Percentiles rank a stretch among this genome's conserved stretches.
phyloP scores from a whole-genome alignment of 1,284 basidiomycete genomes.

The Cutaneotrichosporon mucoides region DNA sequence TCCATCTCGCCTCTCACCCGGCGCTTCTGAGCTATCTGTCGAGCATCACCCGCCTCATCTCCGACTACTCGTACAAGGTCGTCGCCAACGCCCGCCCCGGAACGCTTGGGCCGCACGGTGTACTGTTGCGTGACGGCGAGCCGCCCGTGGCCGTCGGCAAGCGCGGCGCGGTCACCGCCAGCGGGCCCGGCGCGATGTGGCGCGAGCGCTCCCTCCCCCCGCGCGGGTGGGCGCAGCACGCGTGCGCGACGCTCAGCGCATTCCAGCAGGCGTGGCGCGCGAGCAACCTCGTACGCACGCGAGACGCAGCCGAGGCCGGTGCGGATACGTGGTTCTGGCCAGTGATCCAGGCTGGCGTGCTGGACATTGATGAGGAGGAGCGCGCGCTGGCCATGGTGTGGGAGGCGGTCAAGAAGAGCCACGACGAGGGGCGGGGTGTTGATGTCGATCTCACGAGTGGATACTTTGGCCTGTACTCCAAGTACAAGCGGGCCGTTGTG shows the following conservation, averaged over 20 bases:
- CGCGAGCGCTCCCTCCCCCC: slow-evolving; percentile 29
- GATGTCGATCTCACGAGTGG: slow-evolving; percentile 75
- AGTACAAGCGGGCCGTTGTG: slow-evolving; percentile 74
- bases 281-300: slow-evolving; percentile 34
- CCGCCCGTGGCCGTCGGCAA: slow-evolving; percentile 3
- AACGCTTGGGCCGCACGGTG: slow-evolving; percentile 9
- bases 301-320: slow-evolving; percentile 27
- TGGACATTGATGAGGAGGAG: slow-evolving; percentile 79
- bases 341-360: slow-evolving; percentile 77
- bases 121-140: slow-evolving; percentile 1
- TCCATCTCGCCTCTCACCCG: slow-evolving; percentile 65
- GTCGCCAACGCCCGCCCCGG: slow-evolving; percentile 10
- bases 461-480: slow-evolving; percentile 83
- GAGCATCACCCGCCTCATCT: slow-evolving; percentile 66
- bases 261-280: slow-evolving; percentile 47
- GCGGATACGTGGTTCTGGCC: slow-evolving; percentile 65
- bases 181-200: slow-evolving; percentile 15
- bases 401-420: slow-evolving; percentile 27
- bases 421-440: slow-evolving; percentile 13
- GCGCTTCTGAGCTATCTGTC: slow-evolving; percentile 75
- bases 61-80: slow-evolving; percentile 65
- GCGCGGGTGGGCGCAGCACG: slow-evolving; percentile 37
- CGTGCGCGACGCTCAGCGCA: slow-evolving; percentile 42
- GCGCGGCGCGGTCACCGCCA: slow-evolving; percentile 2
- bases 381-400: slow-evolving; percentile 53